Evolutionary conservation across 2,329 filamentous ascomycete genomes (phyloP).

Genomic region (Cercospora nicotianae): DNA sequence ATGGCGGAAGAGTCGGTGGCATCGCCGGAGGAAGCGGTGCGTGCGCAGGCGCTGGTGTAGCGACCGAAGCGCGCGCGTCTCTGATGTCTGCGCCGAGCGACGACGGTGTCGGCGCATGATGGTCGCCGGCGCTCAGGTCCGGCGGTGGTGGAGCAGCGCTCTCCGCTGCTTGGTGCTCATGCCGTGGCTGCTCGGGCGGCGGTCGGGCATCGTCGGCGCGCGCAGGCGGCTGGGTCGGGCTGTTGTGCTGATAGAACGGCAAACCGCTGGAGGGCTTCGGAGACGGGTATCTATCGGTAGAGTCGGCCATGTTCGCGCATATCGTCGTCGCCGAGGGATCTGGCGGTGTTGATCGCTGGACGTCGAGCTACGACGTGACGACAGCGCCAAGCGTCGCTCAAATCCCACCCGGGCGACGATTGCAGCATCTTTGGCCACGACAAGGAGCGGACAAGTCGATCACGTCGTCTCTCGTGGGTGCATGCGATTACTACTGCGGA

Average conservation of each 20-base stretch:
- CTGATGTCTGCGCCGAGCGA: conserved; percentile 3
- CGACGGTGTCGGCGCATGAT: neutral
- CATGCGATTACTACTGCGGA: neutral
- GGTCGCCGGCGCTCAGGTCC: neutral
- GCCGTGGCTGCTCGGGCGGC: conserved; percentile 6
- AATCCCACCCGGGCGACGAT: neutral
- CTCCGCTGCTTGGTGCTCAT: neutral
- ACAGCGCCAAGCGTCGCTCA: conserved; percentile 4
- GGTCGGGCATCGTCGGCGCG: conserved; percentile 2
- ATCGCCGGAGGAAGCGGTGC: conserved; percentile 1
- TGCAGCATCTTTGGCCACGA: neutral
- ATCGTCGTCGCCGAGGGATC: conserved; percentile 6
- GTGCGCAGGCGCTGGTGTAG: neutral
- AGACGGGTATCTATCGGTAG: conserved; percentile 15
- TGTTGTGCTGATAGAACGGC: conserved; percentile 18
- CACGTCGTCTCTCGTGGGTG: neutral
- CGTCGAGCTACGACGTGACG: neutral
- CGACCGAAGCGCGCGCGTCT: neutral
- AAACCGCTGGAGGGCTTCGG: conserved; percentile 11
- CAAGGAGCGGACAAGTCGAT: neutral
- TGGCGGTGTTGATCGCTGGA: conserved; percentile 1
- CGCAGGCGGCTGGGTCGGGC: neutral
- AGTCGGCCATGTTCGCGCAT: conserved; percentile 19
- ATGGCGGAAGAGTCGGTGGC: conserved; percentile 8
- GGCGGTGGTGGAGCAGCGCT: neutral